Conservation (phyloP, 164 flowering plant genomes). For the Vitis cinerea region DNA sequence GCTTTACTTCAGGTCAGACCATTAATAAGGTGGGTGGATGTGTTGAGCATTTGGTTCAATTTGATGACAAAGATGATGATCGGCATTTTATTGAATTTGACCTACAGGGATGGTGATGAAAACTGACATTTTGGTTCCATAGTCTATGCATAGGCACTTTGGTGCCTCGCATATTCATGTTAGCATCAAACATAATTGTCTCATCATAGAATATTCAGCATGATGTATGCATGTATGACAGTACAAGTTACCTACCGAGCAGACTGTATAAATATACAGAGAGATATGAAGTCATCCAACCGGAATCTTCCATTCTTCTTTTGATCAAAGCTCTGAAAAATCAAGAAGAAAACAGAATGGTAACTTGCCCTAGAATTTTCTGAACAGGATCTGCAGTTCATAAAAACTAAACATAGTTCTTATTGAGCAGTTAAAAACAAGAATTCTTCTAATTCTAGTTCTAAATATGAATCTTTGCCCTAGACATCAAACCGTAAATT, state of each 20-base stretch:
- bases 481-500: not conserved
- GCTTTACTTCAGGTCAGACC: too few species aligned
- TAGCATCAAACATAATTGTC: too few species aligned
- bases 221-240: too few species aligned
- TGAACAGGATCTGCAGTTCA: not conserved
- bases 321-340: constrained; percentile 75
- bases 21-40: too few species aligned
- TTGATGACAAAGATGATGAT: not conserved
- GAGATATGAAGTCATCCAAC: constrained; percentile 77
- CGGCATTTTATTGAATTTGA: not conserved
- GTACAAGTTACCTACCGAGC: constrained; percentile 47
- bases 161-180: too few species aligned
- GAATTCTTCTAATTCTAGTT: not conserved
- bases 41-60: not conserved
- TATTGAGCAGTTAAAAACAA: not conserved
- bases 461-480: not conserved
- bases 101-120: too few species aligned
- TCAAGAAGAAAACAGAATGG: not conserved
- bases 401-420: not conserved
- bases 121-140: too few species aligned
- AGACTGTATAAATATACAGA: constrained; percentile 77
- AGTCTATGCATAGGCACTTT: too few species aligned
- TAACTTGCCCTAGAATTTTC: constrained; percentile 1
- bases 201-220: too few species aligned
- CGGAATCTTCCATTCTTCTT: constrained; percentile 63